Conservation (phyloP, 371 early-diverging fungal species). For the Syncephalastrum racemosum region DNA sequence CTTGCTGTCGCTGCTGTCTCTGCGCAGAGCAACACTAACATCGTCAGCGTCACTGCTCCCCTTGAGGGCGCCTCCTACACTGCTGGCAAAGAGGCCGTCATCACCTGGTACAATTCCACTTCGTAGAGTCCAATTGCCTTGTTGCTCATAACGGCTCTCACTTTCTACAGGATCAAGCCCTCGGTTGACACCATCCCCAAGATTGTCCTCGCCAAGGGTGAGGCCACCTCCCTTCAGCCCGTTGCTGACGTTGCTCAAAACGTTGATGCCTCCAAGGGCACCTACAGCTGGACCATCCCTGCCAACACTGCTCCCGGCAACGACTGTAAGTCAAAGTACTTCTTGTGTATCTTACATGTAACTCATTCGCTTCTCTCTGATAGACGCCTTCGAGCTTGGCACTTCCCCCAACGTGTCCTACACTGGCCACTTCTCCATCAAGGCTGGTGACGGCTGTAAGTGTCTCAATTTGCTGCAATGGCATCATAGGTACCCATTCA, state of each 20-base stretch:
- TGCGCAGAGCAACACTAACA: slow-evolving; percentile 7
- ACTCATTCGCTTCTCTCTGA: background rate
- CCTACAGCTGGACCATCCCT: slow-evolving; percentile 27
- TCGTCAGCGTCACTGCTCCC: slow-evolving; percentile 18
- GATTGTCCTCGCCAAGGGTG: slow-evolving; percentile 28
- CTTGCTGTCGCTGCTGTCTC: slow-evolving; percentile 18
- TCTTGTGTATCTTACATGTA: background rate
- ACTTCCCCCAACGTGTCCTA: slow-evolving; percentile 28
- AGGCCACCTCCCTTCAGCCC: slow-evolving; percentile 21
- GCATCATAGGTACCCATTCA: background rate
- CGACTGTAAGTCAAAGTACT: slow-evolving; percentile 17
- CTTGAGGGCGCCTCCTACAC: slow-evolving; percentile 12
- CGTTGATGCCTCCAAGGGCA: slow-evolving; percentile 13
- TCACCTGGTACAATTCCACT: slow-evolving; percentile 10
- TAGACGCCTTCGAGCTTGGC: slow-evolving; percentile 33
- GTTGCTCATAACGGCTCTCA: background rate
- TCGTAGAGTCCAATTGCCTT: background rate
- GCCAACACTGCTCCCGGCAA: slow-evolving; percentile 20
- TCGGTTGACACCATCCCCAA: slow-evolving; percentile 19
- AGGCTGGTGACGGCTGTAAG: slow-evolving; percentile 16
- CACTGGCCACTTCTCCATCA: slow-evolving; percentile 28
- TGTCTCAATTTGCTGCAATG: background rate
- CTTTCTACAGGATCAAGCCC: slow-evolving; percentile 20
- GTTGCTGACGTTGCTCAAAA: slow-evolving; percentile 15
- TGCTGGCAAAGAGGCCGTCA: slow-evolving; percentile 18